A percentile compares a stretch with the other conserved stretches of the same genome.
phyloP scores from a whole-genome alignment of 2,329 filamentous ascomycete genomes.

The Ophioceras dolichostomum region DNA sequence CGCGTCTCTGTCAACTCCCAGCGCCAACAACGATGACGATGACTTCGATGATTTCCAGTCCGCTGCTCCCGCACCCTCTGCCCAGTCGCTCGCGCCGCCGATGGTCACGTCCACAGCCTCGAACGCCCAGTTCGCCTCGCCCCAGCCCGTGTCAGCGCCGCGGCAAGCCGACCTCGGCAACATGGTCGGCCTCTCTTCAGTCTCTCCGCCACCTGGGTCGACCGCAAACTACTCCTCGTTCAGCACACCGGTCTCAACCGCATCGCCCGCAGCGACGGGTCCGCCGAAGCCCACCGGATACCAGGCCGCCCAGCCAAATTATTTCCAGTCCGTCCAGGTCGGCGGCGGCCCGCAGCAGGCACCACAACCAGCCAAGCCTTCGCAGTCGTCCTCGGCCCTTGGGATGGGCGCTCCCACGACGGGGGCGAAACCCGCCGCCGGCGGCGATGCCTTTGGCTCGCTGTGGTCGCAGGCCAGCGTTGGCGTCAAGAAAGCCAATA shows the following conservation, averaged over 20 bases:
- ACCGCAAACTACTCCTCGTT: slow-evolving; percentile 53
- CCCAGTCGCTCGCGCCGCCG: slow-evolving; percentile 32
- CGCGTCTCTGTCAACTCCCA: slow-evolving; percentile 28
- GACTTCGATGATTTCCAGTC: slow-evolving; percentile 98
- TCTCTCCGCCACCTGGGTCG: slow-evolving; percentile 57
- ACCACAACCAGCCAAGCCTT: slow-evolving; percentile 15
- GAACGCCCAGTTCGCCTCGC: slow-evolving; percentile 62
- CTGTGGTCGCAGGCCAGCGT: slow-evolving; percentile 69
- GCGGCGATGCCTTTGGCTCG: slow-evolving; percentile 80
- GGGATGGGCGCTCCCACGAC: slow-evolving; percentile 10
- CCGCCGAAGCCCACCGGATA: slow-evolving; percentile 49
- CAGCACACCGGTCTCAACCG: slow-evolving; percentile 28
- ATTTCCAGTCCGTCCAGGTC: slow-evolving; percentile 71
- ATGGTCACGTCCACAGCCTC: slow-evolving; percentile 39
- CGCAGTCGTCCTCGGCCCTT: slow-evolving; percentile 10
- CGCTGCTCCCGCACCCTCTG: slow-evolving; percentile 43
- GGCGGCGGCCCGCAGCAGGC: slow-evolving; percentile 10
- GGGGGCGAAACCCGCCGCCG: slow-evolving; percentile 24
- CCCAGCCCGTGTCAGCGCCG: slow-evolving; percentile 73
- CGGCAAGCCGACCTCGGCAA: slow-evolving; percentile 71
- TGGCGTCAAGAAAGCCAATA: slow-evolving; percentile 61
- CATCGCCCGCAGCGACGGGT: slow-evolving; percentile 28
- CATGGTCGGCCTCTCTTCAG: slow-evolving; percentile 68
- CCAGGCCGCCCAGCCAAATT: slow-evolving; percentile 77
- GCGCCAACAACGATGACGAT: slow-evolving; percentile 73